Conservation (phyloP, 345 rosid species). For the Eutrema yunnanense region DNA sequence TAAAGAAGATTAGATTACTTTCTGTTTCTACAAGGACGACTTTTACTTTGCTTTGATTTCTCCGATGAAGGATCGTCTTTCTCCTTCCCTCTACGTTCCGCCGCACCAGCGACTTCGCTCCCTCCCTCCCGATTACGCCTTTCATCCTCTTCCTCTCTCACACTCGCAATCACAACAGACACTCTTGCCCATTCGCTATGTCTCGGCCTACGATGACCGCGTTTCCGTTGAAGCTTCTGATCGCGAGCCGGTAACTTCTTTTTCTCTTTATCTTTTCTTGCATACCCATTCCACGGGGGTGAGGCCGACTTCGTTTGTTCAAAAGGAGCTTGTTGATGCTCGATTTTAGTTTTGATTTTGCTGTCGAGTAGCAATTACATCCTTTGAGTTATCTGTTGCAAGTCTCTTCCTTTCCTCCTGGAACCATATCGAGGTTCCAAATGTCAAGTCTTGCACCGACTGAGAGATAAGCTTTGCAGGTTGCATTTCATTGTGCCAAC, state of each 20-base stretch:
- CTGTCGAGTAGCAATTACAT: not conserved
- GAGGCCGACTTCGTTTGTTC: not conserved
- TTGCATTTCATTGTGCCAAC: constrained; percentile 29
- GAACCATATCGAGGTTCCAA: not conserved
- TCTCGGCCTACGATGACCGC: constrained; percentile 20
- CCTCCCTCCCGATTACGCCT: constrained; percentile 26
- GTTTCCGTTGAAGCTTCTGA: constrained; percentile 3
- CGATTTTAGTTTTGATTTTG: not conserved
- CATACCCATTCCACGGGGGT: too few species aligned
- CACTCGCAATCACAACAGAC: constrained; percentile 13
- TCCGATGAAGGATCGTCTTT: constrained; percentile 72
- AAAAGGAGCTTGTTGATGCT: not conserved
- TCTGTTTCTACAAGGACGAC: not conserved
- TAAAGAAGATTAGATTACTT: constrained; percentile 12
- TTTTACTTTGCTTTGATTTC: constrained; percentile 13
- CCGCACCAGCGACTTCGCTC: constrained; percentile 57
- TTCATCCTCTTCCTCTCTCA: constrained; percentile 19
- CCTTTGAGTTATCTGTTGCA: not conserved
- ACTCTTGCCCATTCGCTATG: constrained; percentile 17
- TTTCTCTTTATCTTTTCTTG: not conserved
- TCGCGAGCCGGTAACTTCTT: constrained; percentile 5
- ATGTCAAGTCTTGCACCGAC: not conserved
- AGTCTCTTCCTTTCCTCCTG: not conserved
- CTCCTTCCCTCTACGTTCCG: constrained; percentile 61
- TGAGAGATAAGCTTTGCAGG: constrained; percentile 32